Conservation (phyloP, 495 filamentous ascomycete species). For the Cenococcum geophilum region DNA sequence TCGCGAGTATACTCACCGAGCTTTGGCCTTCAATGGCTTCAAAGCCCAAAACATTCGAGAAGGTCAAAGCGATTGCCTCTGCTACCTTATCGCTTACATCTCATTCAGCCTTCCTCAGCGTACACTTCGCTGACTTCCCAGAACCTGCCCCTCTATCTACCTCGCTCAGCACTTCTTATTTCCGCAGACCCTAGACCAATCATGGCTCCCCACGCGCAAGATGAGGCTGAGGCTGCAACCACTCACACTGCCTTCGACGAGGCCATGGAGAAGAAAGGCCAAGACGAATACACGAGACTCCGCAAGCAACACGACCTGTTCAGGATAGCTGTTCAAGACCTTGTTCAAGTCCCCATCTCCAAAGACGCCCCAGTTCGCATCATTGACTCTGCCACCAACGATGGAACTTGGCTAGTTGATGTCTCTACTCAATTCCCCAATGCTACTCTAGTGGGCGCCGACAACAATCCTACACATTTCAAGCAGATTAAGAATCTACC, state of each 20-base stretch:
- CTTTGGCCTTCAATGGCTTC: not conserved
- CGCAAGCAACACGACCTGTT: slow-evolving; percentile 13
- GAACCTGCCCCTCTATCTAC: too few species aligned
- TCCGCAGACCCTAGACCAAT: not conserved
- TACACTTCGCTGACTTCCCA: not conserved
- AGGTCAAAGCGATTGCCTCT: not conserved
- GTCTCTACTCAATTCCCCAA: slow-evolving; percentile 10
- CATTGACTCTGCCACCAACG: slow-evolving; percentile 17
- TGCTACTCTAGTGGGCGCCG: slow-evolving; percentile 14
- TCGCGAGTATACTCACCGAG: not conserved
- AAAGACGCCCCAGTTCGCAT: slow-evolving; percentile 6
- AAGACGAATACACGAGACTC: slow-evolving; percentile 7
- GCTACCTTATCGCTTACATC: not conserved
- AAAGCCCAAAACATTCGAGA: not conserved
- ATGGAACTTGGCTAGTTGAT: slow-evolving; percentile 17
- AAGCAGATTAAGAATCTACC: slow-evolving; percentile 5
- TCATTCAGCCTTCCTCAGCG: not conserved
- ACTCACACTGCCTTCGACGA: slow-evolving; percentile 1
- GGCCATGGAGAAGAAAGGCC: slow-evolving; percentile 1
- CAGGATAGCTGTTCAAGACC: slow-evolving; percentile 3
- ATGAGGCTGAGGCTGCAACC: slow-evolving; percentile 3
- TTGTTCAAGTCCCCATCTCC: slow-evolving; percentile 12
- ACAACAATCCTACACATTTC: slow-evolving; percentile 12
- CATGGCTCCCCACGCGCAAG: not conserved
- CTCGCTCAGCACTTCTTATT: not conserved